Base-by-base conservation (phyloP, 1,139 yeast genomes). In the Suhomyces ambrosiae region DNA sequence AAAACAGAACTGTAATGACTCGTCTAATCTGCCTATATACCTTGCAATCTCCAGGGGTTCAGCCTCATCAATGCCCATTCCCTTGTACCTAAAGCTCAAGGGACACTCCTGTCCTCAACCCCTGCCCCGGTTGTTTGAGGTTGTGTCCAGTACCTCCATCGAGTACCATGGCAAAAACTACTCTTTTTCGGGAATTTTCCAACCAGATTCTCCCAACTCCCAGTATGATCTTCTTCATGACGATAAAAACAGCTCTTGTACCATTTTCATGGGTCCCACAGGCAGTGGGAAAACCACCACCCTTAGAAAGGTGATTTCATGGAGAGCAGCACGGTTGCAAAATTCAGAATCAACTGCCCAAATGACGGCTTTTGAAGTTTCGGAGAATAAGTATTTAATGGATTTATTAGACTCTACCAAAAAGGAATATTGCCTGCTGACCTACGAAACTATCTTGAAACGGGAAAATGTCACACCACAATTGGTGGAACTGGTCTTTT, bases 201-300 rank as follows among this genome's bases (percentile, higher is more conserved):
- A 15, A 21, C 29, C 35, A 19, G 32, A 19, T 5, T 33, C 45
- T 8, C 38, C 42, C 22, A 43, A 44, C 4, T 24, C 31, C 7
- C 35, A 32, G 17, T 54, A 42, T 37, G 36, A 41, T 5, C 46
- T 49, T 14, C 45, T 50, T 14, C 38, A 56, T 5, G 41, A 43
- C 12, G 36, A 35, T 26, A 33, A 27, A 27, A n/a, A 28, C 21
- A n/a, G n/a, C 19, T 25, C 38, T 3, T 57, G 58, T 38, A 43
- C 49, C 22, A 51, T 63, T 9, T 59, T 63, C 32, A 54, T 63
- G 49, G 69, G 68, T 1, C 68, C 69, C 8, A 61, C 65, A 1
- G 65, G 60, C 11, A 55, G 65, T 35, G 69, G 70, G 7, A 65
- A 64, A 42, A 64, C 69, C 7, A 60, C 67, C 18, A 52, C 59